Evolutionary conservation across 2,329 filamentous ascomycete genomes (phyloP).

Genomic region (Cucurbitaria berberidis): DNA sequence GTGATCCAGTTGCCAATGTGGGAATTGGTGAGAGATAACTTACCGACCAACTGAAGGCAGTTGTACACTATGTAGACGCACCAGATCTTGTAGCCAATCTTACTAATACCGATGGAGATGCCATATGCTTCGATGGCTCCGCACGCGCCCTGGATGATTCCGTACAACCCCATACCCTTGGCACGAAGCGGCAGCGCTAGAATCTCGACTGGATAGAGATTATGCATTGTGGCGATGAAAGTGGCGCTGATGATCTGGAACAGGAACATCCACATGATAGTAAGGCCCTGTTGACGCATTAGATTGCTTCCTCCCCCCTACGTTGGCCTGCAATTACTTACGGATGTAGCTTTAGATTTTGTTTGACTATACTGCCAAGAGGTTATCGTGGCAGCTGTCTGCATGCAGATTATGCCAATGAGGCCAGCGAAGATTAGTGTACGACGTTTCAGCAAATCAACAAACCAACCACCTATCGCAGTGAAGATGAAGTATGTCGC

Average conservation of each 20-base stretch:
- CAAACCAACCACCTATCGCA: constrained; percentile 49
- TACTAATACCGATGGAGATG: constrained; percentile 55
- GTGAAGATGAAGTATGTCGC: constrained; percentile 57
- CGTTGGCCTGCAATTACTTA: not conserved
- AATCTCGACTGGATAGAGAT: constrained; percentile 55
- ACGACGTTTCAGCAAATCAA: constrained; percentile 52
- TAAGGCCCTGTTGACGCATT: constrained; percentile 36
- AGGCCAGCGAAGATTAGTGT: constrained; percentile 56
- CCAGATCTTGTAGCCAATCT: constrained; percentile 60
- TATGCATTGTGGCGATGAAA: constrained; percentile 58
- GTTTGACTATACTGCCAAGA: constrained; percentile 53
- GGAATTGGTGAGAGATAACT: not conserved
- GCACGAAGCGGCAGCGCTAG: constrained; percentile 54
- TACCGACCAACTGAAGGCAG: constrained; percentile 51
- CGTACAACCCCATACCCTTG: constrained; percentile 52
- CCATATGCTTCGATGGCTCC: constrained; percentile 55
- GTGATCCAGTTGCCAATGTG: not conserved
- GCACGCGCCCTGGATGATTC: constrained; percentile 54
- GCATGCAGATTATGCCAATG: constrained; percentile 53
- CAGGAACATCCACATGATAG: constrained; percentile 56
- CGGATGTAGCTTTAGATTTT: constrained; percentile 39
- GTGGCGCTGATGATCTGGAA: constrained; percentile 57
- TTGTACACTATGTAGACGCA: constrained; percentile 60
- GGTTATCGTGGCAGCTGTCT: constrained; percentile 56
- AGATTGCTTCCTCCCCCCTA: not conserved